These are phyloP conservation scores for Flaveria ramosissima DNA, from an alignment of 129 eudicot genomes.

Conservation along the genomic window DNA sequence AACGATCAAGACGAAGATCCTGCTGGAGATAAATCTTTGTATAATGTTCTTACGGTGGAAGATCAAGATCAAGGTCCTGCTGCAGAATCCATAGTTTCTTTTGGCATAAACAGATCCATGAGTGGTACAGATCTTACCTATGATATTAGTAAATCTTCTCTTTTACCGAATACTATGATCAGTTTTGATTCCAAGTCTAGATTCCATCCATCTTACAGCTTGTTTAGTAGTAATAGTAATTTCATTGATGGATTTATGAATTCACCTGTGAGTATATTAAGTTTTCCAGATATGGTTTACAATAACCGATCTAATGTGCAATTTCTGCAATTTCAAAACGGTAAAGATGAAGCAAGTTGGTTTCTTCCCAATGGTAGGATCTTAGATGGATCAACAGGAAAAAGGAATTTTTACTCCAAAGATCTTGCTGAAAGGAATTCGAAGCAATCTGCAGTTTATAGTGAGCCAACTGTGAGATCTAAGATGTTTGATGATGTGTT, in stretches of 20 bases:
- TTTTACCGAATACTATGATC: conserved; percentile 15
- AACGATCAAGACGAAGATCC: neutral
- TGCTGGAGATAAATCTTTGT: conserved; percentile 70
- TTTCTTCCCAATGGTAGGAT: conserved; percentile 34
- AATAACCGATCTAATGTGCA: conserved; percentile 50
- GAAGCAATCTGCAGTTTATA: conserved; percentile 59
- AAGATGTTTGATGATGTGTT: conserved; percentile 66
- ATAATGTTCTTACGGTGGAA: conserved; percentile 59
- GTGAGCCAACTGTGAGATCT: conserved; percentile 56
- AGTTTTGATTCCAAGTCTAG: conserved; percentile 35
- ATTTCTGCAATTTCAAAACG: conserved; percentile 40
- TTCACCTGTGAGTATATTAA: conserved; percentile 74
- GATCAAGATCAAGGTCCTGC: conserved; percentile 11
- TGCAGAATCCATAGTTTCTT: conserved; percentile 9
- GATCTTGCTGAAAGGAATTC: conserved; percentile 46
- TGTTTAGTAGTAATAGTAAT: conserved; percentile 39
- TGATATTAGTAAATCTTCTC: conserved; percentile 25
- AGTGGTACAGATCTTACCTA: conserved; percentile 30
- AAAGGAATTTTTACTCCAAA: conserved; percentile 42
- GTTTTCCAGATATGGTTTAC: conserved; percentile 50
- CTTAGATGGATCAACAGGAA: conserved; percentile 43
- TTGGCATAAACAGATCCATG: conserved; percentile 11
- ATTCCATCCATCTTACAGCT: conserved; percentile 31
- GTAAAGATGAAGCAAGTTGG: too few relatives aligned
- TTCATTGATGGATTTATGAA: conserved; percentile 53